Evolutionary conservation across 2,329 filamentous ascomycete genomes (phyloP).

Genomic region (Aureobasidium sp.): DNA sequence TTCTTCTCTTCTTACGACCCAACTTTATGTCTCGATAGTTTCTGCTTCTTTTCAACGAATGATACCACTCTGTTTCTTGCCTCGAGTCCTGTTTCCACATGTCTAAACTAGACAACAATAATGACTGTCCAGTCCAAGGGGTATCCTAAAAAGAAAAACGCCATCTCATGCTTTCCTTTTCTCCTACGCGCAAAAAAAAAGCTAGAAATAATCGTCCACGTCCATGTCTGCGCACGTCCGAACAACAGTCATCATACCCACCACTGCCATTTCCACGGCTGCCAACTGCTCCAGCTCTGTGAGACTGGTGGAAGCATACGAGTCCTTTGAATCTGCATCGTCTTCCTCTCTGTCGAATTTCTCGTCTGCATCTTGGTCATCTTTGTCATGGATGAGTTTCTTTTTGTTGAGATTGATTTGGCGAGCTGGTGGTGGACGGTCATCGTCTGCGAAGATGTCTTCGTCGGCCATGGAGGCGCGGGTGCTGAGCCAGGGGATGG

Average conservation of each 20-base stretch:
- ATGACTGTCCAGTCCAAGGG: too few relatives aligned
- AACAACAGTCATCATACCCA: not conserved
- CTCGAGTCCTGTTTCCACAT: not conserved
- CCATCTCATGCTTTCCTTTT: not conserved
- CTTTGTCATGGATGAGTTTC: not conserved
- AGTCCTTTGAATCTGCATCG: not conserved
- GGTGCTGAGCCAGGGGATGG: conserved; percentile 5
- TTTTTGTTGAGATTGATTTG: not conserved
- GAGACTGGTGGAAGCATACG: not conserved
- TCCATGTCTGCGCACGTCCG: not conserved
- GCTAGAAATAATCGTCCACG: not conserved
- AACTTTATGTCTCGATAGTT: not conserved
- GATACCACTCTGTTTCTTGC: conserved; percentile 8
- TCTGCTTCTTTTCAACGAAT: not conserved
- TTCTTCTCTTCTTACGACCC: not conserved
- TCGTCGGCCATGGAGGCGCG: conserved; percentile 6
- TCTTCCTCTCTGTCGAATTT: not conserved
- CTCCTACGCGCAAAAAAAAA: not conserved
- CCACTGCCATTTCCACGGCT: not conserved
- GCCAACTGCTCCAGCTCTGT: conserved; percentile 1
- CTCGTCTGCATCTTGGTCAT: not conserved
- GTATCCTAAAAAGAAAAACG: not conserved
- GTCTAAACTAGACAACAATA: not conserved
- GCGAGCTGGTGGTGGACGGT: not conserved
- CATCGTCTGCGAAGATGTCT: not conserved